Percentiles rank a stretch among this genome's conserved stretches.
phyloP scores from a whole-genome alignment of 2,329 filamentous ascomycete species.

The Colletotrichum tropicale region DNA sequence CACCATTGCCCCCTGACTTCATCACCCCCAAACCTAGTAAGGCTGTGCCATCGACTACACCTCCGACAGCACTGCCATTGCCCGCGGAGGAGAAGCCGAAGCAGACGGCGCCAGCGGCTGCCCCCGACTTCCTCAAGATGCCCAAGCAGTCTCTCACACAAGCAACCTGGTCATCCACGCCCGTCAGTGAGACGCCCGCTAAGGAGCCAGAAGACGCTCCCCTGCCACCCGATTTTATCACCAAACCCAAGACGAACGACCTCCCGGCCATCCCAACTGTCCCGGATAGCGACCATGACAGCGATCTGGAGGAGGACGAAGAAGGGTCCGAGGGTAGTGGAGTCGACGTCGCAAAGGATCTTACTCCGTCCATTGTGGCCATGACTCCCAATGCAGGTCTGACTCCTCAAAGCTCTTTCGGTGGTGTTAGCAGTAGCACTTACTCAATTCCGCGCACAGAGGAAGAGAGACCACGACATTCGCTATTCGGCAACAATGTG shows the following conservation, averaged over 20 bases:
- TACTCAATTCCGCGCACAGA: conserved; percentile 53
- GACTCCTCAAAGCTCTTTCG: conserved; percentile 66
- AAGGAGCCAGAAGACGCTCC: conserved; percentile 40
- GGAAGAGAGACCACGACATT: conserved; percentile 43
- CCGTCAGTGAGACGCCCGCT: background rate
- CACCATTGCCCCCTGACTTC: conserved; percentile 43
- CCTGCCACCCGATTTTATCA: conserved; percentile 41
- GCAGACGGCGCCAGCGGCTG: conserved; percentile 22
- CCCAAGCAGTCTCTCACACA: conserved; percentile 16
- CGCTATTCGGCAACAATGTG: conserved; percentile 60
- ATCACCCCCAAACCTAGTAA: conserved; percentile 34
- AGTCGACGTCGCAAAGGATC: conserved; percentile 67
- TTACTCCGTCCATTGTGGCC: conserved; percentile 56
- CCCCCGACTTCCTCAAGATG: conserved; percentile 17
- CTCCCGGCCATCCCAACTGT: conserved; percentile 8
- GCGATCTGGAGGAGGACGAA: conserved; percentile 41
- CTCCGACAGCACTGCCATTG: background rate
- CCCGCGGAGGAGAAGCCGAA: conserved; percentile 20
- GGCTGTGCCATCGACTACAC: conserved; percentile 7
- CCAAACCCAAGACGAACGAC: conserved; percentile 29
- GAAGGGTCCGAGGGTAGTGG: conserved; percentile 63
- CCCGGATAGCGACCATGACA: conserved; percentile 19
- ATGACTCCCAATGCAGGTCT: conserved; percentile 52
- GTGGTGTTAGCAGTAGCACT: conserved; percentile 47
- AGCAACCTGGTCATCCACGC: conserved; percentile 17